These are phyloP conservation scores for Penicillium sp. DNA, from an alignment of 2,329 filamentous ascomycete species.

Conservation along the genomic window DNA sequence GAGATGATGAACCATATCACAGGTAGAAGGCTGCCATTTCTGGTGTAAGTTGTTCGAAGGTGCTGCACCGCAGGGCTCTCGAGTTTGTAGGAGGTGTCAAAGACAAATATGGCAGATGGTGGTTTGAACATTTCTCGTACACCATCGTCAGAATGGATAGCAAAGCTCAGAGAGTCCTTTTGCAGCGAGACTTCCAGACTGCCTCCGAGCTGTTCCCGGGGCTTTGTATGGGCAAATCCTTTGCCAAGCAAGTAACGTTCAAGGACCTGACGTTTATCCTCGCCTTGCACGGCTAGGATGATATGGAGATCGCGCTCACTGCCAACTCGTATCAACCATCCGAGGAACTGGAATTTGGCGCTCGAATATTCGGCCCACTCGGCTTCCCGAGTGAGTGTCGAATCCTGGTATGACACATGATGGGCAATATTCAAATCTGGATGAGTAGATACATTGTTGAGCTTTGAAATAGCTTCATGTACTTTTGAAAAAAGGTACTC, in stretches of 20 bases:
- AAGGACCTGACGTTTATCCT: constrained; percentile 41
- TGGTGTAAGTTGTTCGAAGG: constrained; percentile 41
- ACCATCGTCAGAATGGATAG: constrained; percentile 37
- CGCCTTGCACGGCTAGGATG: constrained; percentile 41
- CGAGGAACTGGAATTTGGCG: constrained; percentile 49
- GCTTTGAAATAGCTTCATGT: constrained; percentile 35
- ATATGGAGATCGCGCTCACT: constrained; percentile 41
- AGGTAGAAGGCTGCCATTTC: constrained; percentile 40
- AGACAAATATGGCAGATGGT: constrained; percentile 45
- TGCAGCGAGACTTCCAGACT: constrained; percentile 40
- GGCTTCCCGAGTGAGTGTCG: constrained; percentile 42
- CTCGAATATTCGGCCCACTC: constrained; percentile 52
- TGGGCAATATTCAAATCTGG: constrained; percentile 48
- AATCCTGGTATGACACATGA: constrained; percentile 37
- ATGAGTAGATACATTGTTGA: constrained; percentile 48
- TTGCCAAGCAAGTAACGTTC: constrained; percentile 48
- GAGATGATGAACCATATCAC: constrained; percentile 48
- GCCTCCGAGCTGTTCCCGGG: constrained; percentile 37
- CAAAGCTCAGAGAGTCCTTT: constrained; percentile 40
- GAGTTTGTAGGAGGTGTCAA: constrained; percentile 47
- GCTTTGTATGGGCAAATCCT: constrained; percentile 36
- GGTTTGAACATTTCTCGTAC: constrained; percentile 36
- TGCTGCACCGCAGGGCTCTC: constrained; percentile 43
- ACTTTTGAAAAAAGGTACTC: constrained; percentile 34
- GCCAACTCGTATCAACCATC: constrained; percentile 44